Base-by-base conservation (phyloP, 768 basidiomycete species). In the Suillus alpinus region DNA sequence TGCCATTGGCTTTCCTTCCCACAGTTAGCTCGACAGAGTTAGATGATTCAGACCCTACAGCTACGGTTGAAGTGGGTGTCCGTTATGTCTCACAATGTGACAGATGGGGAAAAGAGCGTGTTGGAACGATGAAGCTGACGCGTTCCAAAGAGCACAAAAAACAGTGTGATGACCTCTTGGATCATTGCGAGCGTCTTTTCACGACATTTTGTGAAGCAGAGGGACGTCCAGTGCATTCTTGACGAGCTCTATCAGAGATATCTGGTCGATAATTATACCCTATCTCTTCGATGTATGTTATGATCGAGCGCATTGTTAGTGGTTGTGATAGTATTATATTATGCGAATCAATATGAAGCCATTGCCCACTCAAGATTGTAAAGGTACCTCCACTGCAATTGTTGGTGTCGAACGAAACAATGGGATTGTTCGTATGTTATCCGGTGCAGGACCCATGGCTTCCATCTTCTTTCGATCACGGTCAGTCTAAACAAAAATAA, bases 351-450 rank as follows among this genome's bases (percentile, higher is more conserved):
- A 10, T 10, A 18, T 18, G 36, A 16, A 14, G 26, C 39, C 18
- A 2, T 23, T 18, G 3, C 37, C 10, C 10, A 39, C 37, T 55
- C 29, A 60, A 39, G 53, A 16, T 39, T 62, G 36, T 34, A 65
- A 50, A 9, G 76, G 66, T 1, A 71, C 59, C 67, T 84, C 81
- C 26, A 85, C 68, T 2, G 75, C 64, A 60, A 85, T 68, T 6
- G 72, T 63, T 10, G 81, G 73, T 49, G 78, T 75, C 52, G 76
- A 71, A 60, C 81, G 82, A 73, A 85, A 92, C 62, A 82, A 83
- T 23, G 92, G 91, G 59, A 94, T 93, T 0, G 84, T 91, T 49
- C 93, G 83, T 59, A 94, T 67, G 69, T 86, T 85, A n/a, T 84
- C 81, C 23, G 89, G 86, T 0, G 81, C 67, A 62, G 86, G 83